A percentile compares a stretch with the other conserved stretches of the same genome.
These are phyloP conservation scores for Mycena chlorophos DNA, from an alignment of 768 basidiomycete genomes.

Conservation along the genomic window DNA sequence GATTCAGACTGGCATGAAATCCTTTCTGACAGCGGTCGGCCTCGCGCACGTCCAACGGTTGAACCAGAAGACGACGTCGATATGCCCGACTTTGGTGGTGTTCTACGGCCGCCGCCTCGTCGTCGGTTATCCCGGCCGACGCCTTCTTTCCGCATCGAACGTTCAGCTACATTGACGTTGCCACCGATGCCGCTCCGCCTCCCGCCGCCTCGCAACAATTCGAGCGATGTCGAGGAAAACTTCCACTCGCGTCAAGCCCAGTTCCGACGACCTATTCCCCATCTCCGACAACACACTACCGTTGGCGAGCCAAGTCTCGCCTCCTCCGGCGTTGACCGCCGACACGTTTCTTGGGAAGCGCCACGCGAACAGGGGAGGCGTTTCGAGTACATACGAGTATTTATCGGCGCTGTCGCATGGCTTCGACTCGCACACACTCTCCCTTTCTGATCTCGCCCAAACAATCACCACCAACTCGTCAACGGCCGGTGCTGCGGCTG, in stretches of 20 bases:
- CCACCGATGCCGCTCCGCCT: background rate
- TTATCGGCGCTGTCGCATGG: constrained; percentile 17
- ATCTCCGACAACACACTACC: constrained; percentile 11
- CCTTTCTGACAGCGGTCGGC: background rate
- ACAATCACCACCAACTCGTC: constrained; percentile 22
- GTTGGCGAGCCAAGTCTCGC: constrained; percentile 15
- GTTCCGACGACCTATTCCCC: constrained; percentile 10
- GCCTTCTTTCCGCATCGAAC: background rate
- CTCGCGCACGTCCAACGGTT: background rate
- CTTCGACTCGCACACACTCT: constrained; percentile 15
- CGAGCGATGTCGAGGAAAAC: background rate
- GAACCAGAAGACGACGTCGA: constrained; percentile 2
- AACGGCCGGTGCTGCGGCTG: background rate
- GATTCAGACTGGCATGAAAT: constrained; percentile 10
- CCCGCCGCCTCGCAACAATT: background rate
- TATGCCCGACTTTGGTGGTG: constrained; percentile 10
- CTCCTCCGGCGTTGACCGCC: constrained; percentile 18
- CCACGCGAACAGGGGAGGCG: constrained; percentile 14
- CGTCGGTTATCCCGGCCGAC: background rate
- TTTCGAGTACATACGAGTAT: constrained; percentile 17
- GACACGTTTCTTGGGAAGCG: constrained; percentile 20
- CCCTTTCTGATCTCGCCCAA: constrained; percentile 24
- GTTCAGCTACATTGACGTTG: background rate
- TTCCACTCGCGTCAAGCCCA: constrained; percentile 9
- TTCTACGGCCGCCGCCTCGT: background rate